phyloP scores from a whole-genome alignment of 2,329 filamentous ascomycete genomes.

The Pseudocercospora eumusae region DNA sequence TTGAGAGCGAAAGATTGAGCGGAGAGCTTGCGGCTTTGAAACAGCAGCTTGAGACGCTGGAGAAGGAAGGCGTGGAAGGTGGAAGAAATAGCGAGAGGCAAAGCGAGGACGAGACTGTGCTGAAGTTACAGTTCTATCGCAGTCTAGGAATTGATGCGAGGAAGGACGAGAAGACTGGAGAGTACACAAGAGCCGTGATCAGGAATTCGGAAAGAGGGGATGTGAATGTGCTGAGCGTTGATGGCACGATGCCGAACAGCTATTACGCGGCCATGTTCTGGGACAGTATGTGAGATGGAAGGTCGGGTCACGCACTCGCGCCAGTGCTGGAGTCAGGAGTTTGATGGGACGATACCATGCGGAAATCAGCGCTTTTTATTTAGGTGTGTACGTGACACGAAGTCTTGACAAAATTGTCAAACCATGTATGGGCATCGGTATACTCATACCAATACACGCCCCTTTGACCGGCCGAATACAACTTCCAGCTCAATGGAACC shows the following conservation, averaged over 20 bases:
- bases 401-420: neutral
- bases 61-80: conserved; percentile 84
- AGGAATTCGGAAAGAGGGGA: conserved; percentile 84
- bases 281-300: conserved; percentile 69
- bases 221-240: conserved; percentile 91
- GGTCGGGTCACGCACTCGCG: neutral
- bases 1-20: conserved; percentile 89
- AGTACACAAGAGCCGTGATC: conserved; percentile 83
- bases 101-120: conserved; percentile 53
- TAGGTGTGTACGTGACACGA: neutral
- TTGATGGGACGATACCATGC: conserved; percentile 21
- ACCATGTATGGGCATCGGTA: neutral
- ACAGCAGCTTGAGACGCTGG: conserved; percentile 75
- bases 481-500: neutral
- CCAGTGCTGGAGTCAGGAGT: neutral
- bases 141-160: conserved; percentile 89
- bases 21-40: conserved; percentile 74
- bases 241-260: conserved; percentile 79
- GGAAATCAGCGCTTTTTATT: neutral
- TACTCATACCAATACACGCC: neutral
- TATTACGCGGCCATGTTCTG: conserved; percentile 98
- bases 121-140: conserved; percentile 88
- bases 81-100: conserved; percentile 48
- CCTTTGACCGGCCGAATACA: neutral
- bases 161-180: conserved; percentile 69